Evolutionary conservation across 202 grass and related monocot species (phyloP).

Genomic region (Musa balbisiana): DNA sequence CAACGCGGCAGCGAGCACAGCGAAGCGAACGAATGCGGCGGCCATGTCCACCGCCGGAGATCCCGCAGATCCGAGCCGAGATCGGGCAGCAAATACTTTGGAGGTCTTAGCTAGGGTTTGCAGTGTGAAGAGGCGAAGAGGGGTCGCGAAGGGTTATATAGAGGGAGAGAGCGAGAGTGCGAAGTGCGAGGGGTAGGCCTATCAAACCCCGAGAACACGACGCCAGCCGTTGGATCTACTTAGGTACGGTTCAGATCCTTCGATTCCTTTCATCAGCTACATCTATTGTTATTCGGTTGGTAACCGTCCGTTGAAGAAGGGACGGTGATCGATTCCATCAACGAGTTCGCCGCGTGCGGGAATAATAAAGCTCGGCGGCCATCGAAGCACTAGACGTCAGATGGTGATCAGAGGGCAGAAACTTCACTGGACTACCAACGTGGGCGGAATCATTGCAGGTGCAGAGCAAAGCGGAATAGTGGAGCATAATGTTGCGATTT

Average conservation of each 20-base stretch:
- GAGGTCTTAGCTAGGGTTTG: not conserved
- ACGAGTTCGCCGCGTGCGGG: not conserved
- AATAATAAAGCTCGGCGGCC: too few relatives aligned
- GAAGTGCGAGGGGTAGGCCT: too few relatives aligned
- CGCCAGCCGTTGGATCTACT: not conserved
- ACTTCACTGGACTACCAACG: not conserved
- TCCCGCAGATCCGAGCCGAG: not conserved
- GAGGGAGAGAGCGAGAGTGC: not conserved
- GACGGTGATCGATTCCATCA: not conserved
- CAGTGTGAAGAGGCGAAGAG: not conserved
- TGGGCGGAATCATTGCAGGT: too few relatives aligned
- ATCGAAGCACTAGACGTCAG: not conserved
- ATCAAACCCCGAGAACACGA: too few relatives aligned
- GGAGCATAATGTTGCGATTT: too few relatives aligned
- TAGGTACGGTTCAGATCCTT: not conserved
- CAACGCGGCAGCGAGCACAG: constrained; percentile 24
- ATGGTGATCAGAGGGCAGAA: not conserved
- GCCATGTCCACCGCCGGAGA: not conserved
- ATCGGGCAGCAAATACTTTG: not conserved
- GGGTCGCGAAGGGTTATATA: not conserved
- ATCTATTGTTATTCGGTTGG: too few relatives aligned
- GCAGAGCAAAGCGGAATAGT: too few relatives aligned
- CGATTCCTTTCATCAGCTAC: not conserved
- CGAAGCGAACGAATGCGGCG: constrained; percentile 30
- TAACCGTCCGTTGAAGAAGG: not conserved